phyloP scores from a whole-genome alignment of 2,329 filamentous ascomycete genomes.

The Alternaria ventricosa region DNA sequence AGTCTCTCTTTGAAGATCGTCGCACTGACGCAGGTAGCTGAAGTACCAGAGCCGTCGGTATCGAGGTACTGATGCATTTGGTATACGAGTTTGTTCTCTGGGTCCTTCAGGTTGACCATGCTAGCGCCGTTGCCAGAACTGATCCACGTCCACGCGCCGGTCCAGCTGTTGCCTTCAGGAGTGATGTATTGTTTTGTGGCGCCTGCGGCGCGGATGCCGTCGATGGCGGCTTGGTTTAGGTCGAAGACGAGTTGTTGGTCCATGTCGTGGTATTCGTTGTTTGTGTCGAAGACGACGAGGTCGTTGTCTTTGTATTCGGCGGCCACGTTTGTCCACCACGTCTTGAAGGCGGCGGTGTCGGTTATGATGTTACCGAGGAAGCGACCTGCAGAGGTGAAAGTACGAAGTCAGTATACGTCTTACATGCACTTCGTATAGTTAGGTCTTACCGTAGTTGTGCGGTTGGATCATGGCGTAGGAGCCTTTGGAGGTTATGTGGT shows the following conservation, averaged over 20 bases:
- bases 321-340: conserved; percentile 54
- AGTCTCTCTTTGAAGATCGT: conserved; percentile 64
- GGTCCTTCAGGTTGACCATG: conserved; percentile 59
- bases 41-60: conserved; percentile 61
- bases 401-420: no score
- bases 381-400: conserved; percentile 32
- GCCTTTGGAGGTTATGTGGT: conserved; percentile 57
- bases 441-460: conserved; percentile 54
- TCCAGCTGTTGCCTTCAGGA: conserved; percentile 63
- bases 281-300: conserved; percentile 56
- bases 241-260: conserved; percentile 52
- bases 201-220: conserved; percentile 54
- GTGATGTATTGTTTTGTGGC: conserved; percentile 63
- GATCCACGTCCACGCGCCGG: conserved; percentile 58
- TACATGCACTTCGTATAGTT: no score
- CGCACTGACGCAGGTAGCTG: conserved; percentile 56
- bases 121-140: conserved; percentile 54
- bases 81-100: conserved; percentile 62
- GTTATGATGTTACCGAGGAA: conserved; percentile 57
- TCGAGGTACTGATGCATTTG: conserved; percentile 71
- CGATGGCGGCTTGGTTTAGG: conserved; percentile 57
- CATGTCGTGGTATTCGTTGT: conserved; percentile 58
- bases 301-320: conserved; percentile 49
- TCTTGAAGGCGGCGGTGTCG: conserved; percentile 50
- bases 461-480: conserved; percentile 58